Base-by-base conservation (phyloP, 1,139 yeast genomes). In the Entelexis paramagnoliae region DNA sequence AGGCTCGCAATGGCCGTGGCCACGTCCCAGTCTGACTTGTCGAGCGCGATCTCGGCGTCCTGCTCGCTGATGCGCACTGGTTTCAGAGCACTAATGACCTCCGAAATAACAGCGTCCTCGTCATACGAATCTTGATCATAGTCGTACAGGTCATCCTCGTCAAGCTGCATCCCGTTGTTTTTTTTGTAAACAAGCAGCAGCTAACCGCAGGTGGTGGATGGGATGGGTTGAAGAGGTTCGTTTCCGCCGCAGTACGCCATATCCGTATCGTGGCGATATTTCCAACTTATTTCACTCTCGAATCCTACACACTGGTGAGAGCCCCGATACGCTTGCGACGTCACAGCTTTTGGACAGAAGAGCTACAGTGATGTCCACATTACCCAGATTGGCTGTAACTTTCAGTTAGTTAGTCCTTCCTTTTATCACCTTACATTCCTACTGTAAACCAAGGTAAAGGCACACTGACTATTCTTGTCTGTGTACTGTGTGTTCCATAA, bases 131-230 rank as follows among this genome's bases (percentile, higher is more conserved):
- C 58, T 30, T 55, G 53, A 26, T 55, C 51, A 46, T 59, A 57
- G 53, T 58, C 60, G 44, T 52, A 55, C 20, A 57, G 35, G 46
- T 59, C 61, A 50, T 60, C 62, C 22, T 60, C 62, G 50, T 59
- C 61, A 46, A 54, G 41, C 24, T 49, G 49, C 59, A 55, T 55
- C 13, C n/a, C n/a, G n/a, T n/a, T n/a, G n/a, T 13, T 36, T 3
- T 22, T 17, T 4, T 11, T 13, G 41, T 26, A 22, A 36, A 13
- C 14, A 17, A 9, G 24, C 39, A 8, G 17, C 24, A 35, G 22
- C n/a, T 16, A 17, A 24, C 24, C 14, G 20, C 16, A n/a, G 39
- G 5, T 14, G 34, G 13, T 28, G 13, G 13, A 28, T 28, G 13
- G 9, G 10, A 10, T 28, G 30, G 13, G 30, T 8, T 28, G 11